Evolutionary conservation across 2,329 filamentous ascomycete genomes (phyloP).

Genomic region (Cladophialophora exuberans): DNA sequence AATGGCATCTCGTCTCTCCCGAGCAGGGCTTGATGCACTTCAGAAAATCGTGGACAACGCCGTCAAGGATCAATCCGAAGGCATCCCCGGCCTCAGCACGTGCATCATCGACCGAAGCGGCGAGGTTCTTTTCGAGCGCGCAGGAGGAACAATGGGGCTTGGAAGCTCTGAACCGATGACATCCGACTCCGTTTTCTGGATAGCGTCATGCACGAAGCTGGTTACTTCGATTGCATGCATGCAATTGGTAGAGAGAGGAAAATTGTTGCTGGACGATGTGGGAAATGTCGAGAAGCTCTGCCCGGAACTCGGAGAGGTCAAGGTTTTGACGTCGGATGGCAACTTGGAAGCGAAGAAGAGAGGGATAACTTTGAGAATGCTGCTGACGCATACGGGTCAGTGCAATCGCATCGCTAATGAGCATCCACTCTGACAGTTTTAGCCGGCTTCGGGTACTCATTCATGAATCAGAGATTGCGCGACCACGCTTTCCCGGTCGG

Average conservation of each 20-base stretch:
- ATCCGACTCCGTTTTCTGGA: constrained; percentile 45
- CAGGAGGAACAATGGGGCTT: constrained; percentile 33
- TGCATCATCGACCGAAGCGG: no score
- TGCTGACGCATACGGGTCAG: constrained; percentile 52
- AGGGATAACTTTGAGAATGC: constrained; percentile 55
- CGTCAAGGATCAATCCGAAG: no score
- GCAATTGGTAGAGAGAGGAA: constrained; percentile 60
- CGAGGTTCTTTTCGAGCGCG: constrained; percentile 37
- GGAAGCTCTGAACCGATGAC: constrained; percentile 31
- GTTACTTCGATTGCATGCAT: constrained; percentile 57
- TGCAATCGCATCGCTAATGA: no score
- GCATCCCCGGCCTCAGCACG: no score
- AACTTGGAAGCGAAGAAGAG: constrained; percentile 43
- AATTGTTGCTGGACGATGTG: constrained; percentile 54
- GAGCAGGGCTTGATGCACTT: no score
- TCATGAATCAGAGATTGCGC: constrained; percentile 49
- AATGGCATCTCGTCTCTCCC: no score
- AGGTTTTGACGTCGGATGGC: constrained; percentile 47
- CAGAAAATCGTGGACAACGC: no score
- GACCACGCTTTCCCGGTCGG: constrained; percentile 50
- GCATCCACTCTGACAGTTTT: no score
- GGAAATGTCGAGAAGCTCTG: constrained; percentile 50
- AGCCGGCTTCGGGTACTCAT: constrained; percentile 50
- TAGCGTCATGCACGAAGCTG: constrained; percentile 63
- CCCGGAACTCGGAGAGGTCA: constrained; percentile 52